These are phyloP conservation scores for Endoconidiophora polonica DNA, from an alignment of 2,329 filamentous ascomycete genomes.

Conservation along the genomic window DNA sequence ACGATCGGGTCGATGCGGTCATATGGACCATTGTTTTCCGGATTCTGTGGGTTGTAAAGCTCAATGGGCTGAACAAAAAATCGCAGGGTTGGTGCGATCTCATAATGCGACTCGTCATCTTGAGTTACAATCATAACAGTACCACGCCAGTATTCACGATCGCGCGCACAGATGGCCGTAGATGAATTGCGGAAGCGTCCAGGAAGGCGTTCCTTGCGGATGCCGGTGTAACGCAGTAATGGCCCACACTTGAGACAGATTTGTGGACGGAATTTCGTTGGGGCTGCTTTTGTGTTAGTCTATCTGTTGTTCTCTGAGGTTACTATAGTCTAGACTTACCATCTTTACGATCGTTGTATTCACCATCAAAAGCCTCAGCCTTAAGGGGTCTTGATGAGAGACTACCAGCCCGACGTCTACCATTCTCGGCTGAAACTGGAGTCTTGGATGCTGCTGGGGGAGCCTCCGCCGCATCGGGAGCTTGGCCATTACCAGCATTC, in stretches of 20 bases:
- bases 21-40: slow-evolving; percentile 40
- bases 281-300: slow-evolving; percentile 21
- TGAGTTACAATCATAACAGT: slow-evolving; percentile 90
- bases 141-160: slow-evolving; percentile 78
- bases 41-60: slow-evolving; percentile 45
- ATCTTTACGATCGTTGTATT: slow-evolving; percentile 43
- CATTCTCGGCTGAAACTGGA: not conserved
- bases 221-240: slow-evolving; percentile 73
- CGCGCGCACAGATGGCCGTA: slow-evolving; percentile 18
- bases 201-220: slow-evolving; percentile 44
- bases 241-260: slow-evolving; percentile 83
- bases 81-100: slow-evolving; percentile 59
- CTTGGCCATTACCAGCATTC: slow-evolving; percentile 35
- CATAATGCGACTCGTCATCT: slow-evolving; percentile 69
- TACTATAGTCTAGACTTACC: slow-evolving; percentile 23
- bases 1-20: slow-evolving; percentile 83
- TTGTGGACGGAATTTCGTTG: slow-evolving; percentile 64
- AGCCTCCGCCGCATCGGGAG: not conserved
- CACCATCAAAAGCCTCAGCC: slow-evolving; percentile 48
- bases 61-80: slow-evolving; percentile 79
- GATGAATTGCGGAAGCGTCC: slow-evolving; percentile 21
- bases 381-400: slow-evolving; percentile 33
- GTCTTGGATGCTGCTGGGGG: not conserved
- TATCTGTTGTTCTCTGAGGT: not conserved
- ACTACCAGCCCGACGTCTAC: slow-evolving; percentile 28